Evolutionary conservation across 768 basidiomycete genomes (phyloP).

Genomic region (Cubamyces lactineus): DNA sequence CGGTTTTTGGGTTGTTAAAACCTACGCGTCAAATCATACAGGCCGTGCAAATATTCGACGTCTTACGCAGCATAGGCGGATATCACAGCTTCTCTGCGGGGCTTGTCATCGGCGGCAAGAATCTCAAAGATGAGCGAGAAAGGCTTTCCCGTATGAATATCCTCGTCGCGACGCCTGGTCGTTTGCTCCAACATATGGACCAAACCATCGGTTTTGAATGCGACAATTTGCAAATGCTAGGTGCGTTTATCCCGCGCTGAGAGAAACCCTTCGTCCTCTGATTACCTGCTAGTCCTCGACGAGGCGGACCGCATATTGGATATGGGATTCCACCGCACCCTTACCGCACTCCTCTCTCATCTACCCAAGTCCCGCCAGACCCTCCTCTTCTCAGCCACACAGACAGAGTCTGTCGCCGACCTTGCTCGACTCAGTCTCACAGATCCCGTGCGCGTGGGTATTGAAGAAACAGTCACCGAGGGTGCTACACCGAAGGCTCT

Average conservation of each 20-base stretch:
- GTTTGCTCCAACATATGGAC: constrained; percentile 96
- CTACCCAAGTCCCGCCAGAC: constrained; percentile 93
- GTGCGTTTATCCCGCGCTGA: constrained; percentile 46
- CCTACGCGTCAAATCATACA: constrained; percentile 32
- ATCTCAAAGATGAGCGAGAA: constrained; percentile 88
- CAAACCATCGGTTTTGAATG: constrained; percentile 95
- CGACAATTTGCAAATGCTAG: constrained; percentile 87
- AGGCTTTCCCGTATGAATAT: constrained; percentile 95
- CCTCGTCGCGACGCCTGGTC: constrained; percentile 95
- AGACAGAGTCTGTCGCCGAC: constrained; percentile 86
- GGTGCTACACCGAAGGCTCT: constrained; percentile 73
- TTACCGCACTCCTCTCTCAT: constrained; percentile 90
- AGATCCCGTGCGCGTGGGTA: constrained; percentile 75
- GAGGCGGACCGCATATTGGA: constrained; percentile 97
- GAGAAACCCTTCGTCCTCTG: not conserved
- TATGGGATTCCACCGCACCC: constrained; percentile 90
- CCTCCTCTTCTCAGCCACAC: constrained; percentile 95
- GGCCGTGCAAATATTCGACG: constrained; percentile 99
- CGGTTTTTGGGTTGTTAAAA: not conserved
- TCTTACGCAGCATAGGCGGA: constrained; percentile 89
- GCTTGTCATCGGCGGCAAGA: constrained; percentile 95
- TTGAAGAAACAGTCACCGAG: constrained; percentile 52
- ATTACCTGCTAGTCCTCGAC: constrained; percentile 69
- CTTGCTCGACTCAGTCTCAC: constrained; percentile 89
- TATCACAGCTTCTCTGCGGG: constrained; percentile 94